Evolutionary conservation across 2,329 filamentous ascomycete species (phyloP), one percentile per base, ranked within the genome.

Genomic region (Ophiosphaerella korrae): DNA sequence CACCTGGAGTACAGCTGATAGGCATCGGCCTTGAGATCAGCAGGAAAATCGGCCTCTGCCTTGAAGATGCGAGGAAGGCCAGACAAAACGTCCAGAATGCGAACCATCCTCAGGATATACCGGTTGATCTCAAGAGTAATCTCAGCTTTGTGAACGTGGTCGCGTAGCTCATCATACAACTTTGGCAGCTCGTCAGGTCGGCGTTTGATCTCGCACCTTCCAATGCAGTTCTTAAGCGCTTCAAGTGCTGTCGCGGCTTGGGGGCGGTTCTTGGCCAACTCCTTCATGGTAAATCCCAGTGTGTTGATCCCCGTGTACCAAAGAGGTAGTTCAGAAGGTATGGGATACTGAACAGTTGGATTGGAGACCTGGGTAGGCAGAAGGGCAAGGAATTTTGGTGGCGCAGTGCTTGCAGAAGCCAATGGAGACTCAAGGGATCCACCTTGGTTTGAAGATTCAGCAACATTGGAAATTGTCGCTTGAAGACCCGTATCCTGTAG

Each of bases 11-110:
- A 79, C 0, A 84, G 59, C 18, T 78, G 74, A 35, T 73, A 63
- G 0, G 79, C 75, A 48, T 83, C 80, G 0, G 76, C 74, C 14
- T 67, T 63, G 9, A 84, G 69, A 50, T 83, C 80, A 46, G 59
- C 74, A 0, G 80, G 80, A 34, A 76, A 79, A 0, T 59, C 14
- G 1, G 58, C 33, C 3, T 52, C 53, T 5, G 52, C 62, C 6
- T 16, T 40, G 55, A 81, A 80, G 9, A 82, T 74, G 0, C 67
- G 64, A 0, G 72, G 70, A 0, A 82, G 62, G 0, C 78, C 78
- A 4, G 39, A 52, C 1, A 74, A 63, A 1, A 34, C 18, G 29
- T 70, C 53, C 0, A 80, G 63, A 43, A 79, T 73, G 1, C 64
- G 57, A 1, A 66, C 61, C 36, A 69, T 70, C 2, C 69, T 64